Evolutionary conservation across 2,329 filamentous ascomycete species (phyloP).

Genomic region (Lachnellula willkommii): DNA sequence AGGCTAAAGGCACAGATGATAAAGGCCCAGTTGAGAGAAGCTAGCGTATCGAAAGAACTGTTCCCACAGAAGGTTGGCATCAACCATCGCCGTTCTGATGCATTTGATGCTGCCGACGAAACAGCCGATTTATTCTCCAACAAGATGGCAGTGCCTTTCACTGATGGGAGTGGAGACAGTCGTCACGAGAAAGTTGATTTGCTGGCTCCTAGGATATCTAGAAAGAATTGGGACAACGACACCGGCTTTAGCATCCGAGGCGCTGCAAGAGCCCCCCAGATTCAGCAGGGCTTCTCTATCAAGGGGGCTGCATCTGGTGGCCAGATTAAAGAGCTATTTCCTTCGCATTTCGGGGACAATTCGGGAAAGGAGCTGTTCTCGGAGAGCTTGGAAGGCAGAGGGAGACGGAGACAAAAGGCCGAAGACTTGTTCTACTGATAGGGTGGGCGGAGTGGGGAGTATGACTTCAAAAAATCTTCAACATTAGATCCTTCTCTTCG

Average conservation of each 20-base stretch:
- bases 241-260: slow-evolving; percentile 56
- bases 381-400: slow-evolving; percentile 52
- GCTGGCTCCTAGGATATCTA: slow-evolving; percentile 22
- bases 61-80: slow-evolving; percentile 45
- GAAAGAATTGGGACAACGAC: slow-evolving; percentile 25
- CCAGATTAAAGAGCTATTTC: slow-evolving; percentile 61
- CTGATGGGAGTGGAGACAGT: slow-evolving; percentile 38
- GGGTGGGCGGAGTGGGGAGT: background rate
- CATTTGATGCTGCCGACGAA: slow-evolving; percentile 50
- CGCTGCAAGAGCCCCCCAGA: slow-evolving; percentile 41
- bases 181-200: slow-evolving; percentile 13
- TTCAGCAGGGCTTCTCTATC: slow-evolving; percentile 53
- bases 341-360: slow-evolving; percentile 56
- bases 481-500: too few relatives aligned
- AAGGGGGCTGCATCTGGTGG: slow-evolving; percentile 61
- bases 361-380: slow-evolving; percentile 65
- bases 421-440: slow-evolving; percentile 66
- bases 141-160: slow-evolving; percentile 44
- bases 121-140: slow-evolving; percentile 46
- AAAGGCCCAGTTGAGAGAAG: slow-evolving; percentile 31
- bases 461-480: too few relatives aligned
- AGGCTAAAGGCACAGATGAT: slow-evolving; percentile 42
- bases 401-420: slow-evolving; percentile 58
- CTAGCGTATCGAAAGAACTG: slow-evolving; percentile 41
- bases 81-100: slow-evolving; percentile 43